These are phyloP conservation scores for Grigorovia jiainica DNA, from an alignment of 805 yeast genomes.

Conservation along the genomic window DNA sequence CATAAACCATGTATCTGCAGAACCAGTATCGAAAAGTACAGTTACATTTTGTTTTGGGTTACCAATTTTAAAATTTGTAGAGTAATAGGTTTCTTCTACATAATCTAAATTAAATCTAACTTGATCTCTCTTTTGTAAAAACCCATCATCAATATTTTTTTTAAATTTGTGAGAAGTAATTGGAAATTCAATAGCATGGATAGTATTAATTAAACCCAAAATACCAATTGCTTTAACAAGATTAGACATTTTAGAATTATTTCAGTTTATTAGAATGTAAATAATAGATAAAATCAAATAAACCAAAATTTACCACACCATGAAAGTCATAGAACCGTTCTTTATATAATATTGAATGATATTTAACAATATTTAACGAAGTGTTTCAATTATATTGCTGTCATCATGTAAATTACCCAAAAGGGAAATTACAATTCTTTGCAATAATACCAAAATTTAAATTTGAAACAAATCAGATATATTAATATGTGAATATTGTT, in stretches of 20 bases:
- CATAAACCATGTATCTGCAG: conserved; percentile 41
- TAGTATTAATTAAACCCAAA: too few relatives aligned
- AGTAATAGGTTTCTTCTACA: conserved; percentile 21
- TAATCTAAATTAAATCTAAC: conserved; percentile 8
- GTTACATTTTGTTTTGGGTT: conserved; percentile 34
- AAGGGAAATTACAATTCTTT: conserved; percentile 3
- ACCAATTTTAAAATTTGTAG: conserved; percentile 29
- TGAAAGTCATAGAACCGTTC: neutral
- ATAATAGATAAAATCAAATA: too few relatives aligned
- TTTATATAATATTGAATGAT: too few relatives aligned
- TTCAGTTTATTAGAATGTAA: too few relatives aligned
- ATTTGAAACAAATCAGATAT: conserved; percentile 3
- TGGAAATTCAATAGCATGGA: too few relatives aligned
- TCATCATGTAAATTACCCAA: conserved; percentile 4
- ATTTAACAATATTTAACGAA: too few relatives aligned
- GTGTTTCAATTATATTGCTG: neutral
- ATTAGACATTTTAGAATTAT: too few relatives aligned
- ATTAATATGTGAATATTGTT: too few relatives aligned
- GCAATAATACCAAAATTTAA: neutral
- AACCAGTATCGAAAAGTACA: conserved; percentile 41
- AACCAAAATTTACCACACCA: too few relatives aligned
- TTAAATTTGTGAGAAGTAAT: neutral
- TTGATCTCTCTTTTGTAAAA: neutral
- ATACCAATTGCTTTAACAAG: too few relatives aligned
- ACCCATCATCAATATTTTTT: neutral